Evolutionary conservation across 805 yeast species (phyloP), one percentile per base, ranked within the genome.

Genomic region (Torulaspora maleeae): DNA sequence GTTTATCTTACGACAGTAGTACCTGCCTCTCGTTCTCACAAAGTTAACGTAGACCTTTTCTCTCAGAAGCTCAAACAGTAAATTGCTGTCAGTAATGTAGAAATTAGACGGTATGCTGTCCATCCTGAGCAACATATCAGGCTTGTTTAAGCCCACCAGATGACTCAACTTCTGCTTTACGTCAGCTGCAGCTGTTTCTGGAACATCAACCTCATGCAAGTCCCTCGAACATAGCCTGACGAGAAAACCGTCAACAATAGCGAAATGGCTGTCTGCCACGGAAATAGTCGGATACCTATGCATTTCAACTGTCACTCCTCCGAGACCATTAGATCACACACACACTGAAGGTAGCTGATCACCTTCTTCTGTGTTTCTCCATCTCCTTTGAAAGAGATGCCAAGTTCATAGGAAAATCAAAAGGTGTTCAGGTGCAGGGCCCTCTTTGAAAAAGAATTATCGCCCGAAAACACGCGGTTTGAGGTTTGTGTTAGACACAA

Each of bases 181-280:
- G 11, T 38, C 15, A 41, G 40, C 11, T 9, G 35, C 16, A 32
- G 13, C 20, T 12, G 20, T 16, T 4, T 32, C 2, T 10, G 20
- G 6, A 15, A 16, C 5, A 9, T 12, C 19, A 8, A 38, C n/a
- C 13, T 33, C 28, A 32, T 32, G 27, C 17, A 30, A 38, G 24
- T 38, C 39, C n/a, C 29, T 27, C 3, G 39, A 34, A n/a, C 43
- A 35, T 8, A 44, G 27, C 16, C 40, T 37, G 16, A 46, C 41
- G n/a, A 46, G 24, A 16, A 46, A 42, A n/a, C 49, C 49, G 36
- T 46, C 49, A n/a, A 46, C 33, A 15, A 46, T 40, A 19, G 41
- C 38, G 22, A 46, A 46, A 30, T 41, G 46, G 6, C 46, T 45
- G 17, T 35, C 36, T 19, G 43, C 38, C 15, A 46, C 30, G 11